phyloP scores from a whole-genome alignment of 2,329 filamentous ascomycete genomes.

The Monosporascus sp. region DNA sequence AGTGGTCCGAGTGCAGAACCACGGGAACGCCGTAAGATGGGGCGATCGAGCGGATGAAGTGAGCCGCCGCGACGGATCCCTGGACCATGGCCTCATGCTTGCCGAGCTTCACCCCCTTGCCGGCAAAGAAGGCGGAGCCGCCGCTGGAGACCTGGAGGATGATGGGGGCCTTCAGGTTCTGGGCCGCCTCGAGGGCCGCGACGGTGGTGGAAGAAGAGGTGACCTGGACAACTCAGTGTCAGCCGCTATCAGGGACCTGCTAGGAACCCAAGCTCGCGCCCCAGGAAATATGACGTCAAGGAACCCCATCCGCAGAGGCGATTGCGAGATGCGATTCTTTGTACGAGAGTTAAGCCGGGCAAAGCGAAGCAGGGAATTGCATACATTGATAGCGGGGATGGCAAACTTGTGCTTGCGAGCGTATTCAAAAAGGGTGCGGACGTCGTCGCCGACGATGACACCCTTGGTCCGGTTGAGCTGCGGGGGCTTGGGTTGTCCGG shows the following conservation, averaged over 20 bases:
- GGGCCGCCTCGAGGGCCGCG: slow-evolving; percentile 86
- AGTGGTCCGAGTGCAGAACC: slow-evolving; percentile 95
- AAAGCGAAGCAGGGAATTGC: not conserved
- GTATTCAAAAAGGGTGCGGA: slow-evolving; percentile 61
- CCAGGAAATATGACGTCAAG: no score
- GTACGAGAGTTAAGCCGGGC: no score
- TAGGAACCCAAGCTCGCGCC: no score
- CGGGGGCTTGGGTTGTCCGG: not conserved
- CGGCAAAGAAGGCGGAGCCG: slow-evolving; percentile 87
- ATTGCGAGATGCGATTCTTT: no score
- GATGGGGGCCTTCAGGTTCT: slow-evolving; percentile 85
- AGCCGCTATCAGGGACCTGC: no score
- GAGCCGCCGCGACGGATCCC: slow-evolving; percentile 81
- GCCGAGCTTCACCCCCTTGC: slow-evolving; percentile 77
- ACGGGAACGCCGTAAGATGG: slow-evolving; percentile 86
- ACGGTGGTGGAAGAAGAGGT: slow-evolving; percentile 88
- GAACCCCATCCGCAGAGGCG: no score
- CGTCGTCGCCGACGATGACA: not conserved
- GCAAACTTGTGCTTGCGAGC: slow-evolving; percentile 83
- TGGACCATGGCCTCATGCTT: slow-evolving; percentile 85
- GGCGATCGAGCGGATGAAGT: slow-evolving; percentile 87
- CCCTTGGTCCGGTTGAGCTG: not conserved
- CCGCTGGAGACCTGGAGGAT: slow-evolving; percentile 93
- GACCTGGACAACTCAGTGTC: slow-evolving; percentile 29
- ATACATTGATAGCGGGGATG: slow-evolving; percentile 79